Evolutionary conservation across 2,329 filamentous ascomycete species (phyloP).

Genomic region (Emmonsiellopsis sp.): DNA sequence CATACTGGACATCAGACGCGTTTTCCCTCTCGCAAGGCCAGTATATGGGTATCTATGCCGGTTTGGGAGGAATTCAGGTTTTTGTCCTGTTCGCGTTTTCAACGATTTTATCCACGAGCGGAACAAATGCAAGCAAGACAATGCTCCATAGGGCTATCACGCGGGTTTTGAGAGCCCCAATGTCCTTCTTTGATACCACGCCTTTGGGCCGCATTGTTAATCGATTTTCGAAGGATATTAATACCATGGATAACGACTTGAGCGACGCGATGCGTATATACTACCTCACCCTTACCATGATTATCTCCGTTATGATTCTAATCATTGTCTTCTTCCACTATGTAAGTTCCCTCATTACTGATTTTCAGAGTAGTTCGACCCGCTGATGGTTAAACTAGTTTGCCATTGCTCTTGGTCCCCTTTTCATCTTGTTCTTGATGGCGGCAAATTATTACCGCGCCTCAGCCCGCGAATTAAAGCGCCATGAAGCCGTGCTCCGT

Average conservation of each 20-base stretch:
- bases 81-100: constrained; percentile 73
- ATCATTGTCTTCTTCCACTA: constrained; percentile 96
- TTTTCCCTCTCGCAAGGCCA: constrained; percentile 55
- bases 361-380: constrained; percentile 2
- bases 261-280: constrained; percentile 90
- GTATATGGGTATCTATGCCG: constrained; percentile 64
- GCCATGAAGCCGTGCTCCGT: constrained; percentile 80
- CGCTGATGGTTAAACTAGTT: constrained; percentile 38
- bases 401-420: constrained; percentile 55
- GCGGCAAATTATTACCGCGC: constrained; percentile 81
- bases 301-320: constrained; percentile 72
- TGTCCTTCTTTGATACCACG: constrained; percentile 96
- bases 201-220: constrained; percentile 93
- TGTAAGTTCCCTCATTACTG: constrained; percentile 21
- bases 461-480: constrained; percentile 88
- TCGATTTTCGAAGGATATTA: constrained; percentile 88
- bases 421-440: constrained; percentile 69
- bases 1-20: constrained; percentile 80
- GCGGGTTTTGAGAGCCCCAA: constrained; percentile 59
- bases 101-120: constrained; percentile 64
- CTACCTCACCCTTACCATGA: constrained; percentile 73
- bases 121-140: constrained; percentile 69
- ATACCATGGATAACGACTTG: constrained; percentile 91
- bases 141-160: constrained; percentile 75
- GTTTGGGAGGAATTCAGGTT: constrained; percentile 61